These are phyloP conservation scores for Fusarium sp. DNA, from an alignment of 2,329 filamentous ascomycete species.

Conservation along the genomic window DNA sequence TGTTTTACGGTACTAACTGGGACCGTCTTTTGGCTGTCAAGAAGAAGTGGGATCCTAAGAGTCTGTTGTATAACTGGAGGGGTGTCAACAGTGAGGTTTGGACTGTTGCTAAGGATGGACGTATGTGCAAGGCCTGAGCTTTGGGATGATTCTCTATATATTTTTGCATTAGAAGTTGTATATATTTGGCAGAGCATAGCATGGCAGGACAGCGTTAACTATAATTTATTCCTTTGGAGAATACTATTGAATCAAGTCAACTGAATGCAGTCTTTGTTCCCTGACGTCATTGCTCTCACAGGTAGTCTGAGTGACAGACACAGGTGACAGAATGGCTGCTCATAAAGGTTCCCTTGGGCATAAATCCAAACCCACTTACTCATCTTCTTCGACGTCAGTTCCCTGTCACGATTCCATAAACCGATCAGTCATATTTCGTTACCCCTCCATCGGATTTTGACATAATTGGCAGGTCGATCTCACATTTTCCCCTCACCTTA, in stretches of 20 bases:
- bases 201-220: neutral
- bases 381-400: neutral
- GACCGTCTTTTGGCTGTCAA: conserved; percentile 57
- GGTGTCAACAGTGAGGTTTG: conserved; percentile 65
- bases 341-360: too few relatives aligned
- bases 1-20: conserved; percentile 62
- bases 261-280: neutral
- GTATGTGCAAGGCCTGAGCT: conserved; percentile 40
- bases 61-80: conserved; percentile 59
- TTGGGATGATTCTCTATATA: neutral
- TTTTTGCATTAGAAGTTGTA: neutral
- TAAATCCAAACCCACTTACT: neutral
- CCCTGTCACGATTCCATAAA: neutral
- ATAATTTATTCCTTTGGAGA: neutral
- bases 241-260: neutral
- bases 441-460: neutral
- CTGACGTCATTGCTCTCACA: neutral
- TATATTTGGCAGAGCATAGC: neutral
- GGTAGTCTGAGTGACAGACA: neutral
- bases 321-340: too few relatives aligned
- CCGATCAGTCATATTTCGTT: neutral
- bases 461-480: neutral
- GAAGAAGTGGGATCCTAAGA: conserved; percentile 60
- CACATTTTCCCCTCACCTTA: neutral
- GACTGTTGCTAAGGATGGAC: conserved; percentile 39